These are phyloP conservation scores for Tricholoma matsutake DNA, from an alignment of 768 basidiomycete genomes.

Conservation along the genomic window DNA sequence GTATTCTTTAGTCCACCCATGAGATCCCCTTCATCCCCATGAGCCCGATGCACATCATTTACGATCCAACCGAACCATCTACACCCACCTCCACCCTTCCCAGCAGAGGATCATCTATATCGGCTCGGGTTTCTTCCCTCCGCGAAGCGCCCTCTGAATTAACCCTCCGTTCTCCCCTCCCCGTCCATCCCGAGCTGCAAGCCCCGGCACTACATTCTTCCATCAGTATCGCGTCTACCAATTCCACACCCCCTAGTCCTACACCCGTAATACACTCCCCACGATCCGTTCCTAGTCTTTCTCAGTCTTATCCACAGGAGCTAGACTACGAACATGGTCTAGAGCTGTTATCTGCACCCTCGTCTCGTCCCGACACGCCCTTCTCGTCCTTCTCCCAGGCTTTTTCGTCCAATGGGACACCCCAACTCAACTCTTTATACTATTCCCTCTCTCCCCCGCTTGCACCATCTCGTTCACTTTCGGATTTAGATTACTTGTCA, in stretches of 20 bases:
- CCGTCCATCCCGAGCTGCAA: constrained; percentile 3
- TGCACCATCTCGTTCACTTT: constrained; percentile 13
- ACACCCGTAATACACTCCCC: constrained; percentile 14
- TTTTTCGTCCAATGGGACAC: constrained; percentile 5
- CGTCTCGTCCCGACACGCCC: constrained; percentile 39
- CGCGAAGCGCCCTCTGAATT: constrained; percentile 10
- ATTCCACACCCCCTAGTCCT: background rate
- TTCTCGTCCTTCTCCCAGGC: constrained; percentile 30
- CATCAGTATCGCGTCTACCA: constrained; percentile 10
- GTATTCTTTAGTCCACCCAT: constrained; percentile 37
- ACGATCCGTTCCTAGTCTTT: constrained; percentile 34
- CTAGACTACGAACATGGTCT: constrained; percentile 41
- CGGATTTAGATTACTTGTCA: constrained; percentile 22
- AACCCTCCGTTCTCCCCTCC: constrained; percentile 18
- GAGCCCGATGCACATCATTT: constrained; percentile 46
- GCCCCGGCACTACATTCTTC: constrained; percentile 13
- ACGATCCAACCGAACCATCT: constrained; percentile 30
- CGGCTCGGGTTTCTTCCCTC: constrained; percentile 17
- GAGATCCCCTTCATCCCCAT: constrained; percentile 45
- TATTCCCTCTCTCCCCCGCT: constrained; percentile 17
- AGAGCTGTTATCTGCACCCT: constrained; percentile 42
- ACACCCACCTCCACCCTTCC: constrained; percentile 24
- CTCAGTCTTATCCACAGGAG: constrained; percentile 41
- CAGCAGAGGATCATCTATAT: constrained; percentile 23
- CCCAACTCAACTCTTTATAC: constrained; percentile 10